These are phyloP conservation scores for Rubroshorea leprosula DNA, from an alignment of 345 rosid genomes.

Conservation along the genomic window DNA sequence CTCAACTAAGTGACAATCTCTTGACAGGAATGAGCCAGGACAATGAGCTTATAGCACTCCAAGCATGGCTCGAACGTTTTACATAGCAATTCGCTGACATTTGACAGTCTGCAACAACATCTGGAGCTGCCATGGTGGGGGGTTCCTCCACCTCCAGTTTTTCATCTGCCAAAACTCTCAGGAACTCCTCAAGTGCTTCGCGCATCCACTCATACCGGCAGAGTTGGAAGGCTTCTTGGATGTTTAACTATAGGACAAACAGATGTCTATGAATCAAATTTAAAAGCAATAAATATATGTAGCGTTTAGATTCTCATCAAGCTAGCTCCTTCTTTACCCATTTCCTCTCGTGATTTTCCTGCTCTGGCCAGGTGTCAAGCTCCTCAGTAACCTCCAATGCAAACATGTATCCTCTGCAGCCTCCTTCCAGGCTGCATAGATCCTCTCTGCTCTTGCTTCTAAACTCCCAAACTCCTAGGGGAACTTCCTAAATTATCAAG, in stretches of 20 bases:
- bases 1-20: slow-evolving; percentile 25
- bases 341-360: slow-evolving; percentile 42
- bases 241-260: slow-evolving; percentile 37
- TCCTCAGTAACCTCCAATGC: slow-evolving; percentile 65
- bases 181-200: slow-evolving; percentile 48
- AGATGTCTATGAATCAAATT: neutral
- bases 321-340: slow-evolving; percentile 38
- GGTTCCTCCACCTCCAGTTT: slow-evolving; percentile 29
- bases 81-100: slow-evolving; percentile 24
- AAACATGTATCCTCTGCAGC: slow-evolving; percentile 64
- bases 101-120: slow-evolving; percentile 22
- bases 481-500: slow-evolving; percentile 46
- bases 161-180: slow-evolving; percentile 25
- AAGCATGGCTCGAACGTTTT: slow-evolving; percentile 18
- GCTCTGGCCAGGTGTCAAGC: slow-evolving; percentile 85
- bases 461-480: slow-evolving; percentile 68
- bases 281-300: neutral
- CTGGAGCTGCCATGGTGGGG: slow-evolving; percentile 17
- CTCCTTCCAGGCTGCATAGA: slow-evolving; percentile 30
- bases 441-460: slow-evolving; percentile 54
- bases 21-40: slow-evolving; percentile 31
- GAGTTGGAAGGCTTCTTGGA: slow-evolving; percentile 47
- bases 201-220: slow-evolving; percentile 93
- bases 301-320: neutral
- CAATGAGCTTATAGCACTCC: slow-evolving; percentile 10